phyloP scores from a whole-genome alignment of 2,329 filamentous ascomycete species.

The Colletotrichum sp. region DNA sequence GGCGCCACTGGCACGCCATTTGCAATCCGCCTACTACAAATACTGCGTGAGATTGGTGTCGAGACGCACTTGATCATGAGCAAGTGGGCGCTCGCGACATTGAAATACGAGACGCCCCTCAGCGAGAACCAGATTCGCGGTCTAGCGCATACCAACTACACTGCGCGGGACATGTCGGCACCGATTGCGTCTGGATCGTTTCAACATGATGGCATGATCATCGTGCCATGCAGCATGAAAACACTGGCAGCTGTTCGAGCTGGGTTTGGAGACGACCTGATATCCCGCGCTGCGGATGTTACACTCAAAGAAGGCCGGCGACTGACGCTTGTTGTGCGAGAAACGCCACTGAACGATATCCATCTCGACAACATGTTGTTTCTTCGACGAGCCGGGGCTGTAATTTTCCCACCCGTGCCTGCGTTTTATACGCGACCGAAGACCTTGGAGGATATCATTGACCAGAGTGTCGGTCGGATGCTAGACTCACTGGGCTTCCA shows the following conservation, averaged over 20 bases:
- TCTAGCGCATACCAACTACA: slow-evolving; percentile 19
- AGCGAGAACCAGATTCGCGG: neutral
- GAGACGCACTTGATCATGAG: slow-evolving; percentile 53
- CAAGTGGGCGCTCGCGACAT: slow-evolving; percentile 52
- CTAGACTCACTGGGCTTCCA: slow-evolving; percentile 49
- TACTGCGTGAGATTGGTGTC: slow-evolving; percentile 44
- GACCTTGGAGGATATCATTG: slow-evolving; percentile 43
- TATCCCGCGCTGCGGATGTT: slow-evolving; percentile 50
- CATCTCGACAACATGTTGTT: slow-evolving; percentile 51
- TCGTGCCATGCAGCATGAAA: slow-evolving; percentile 54
- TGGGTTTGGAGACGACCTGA: slow-evolving; percentile 49
- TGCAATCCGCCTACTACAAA: slow-evolving; percentile 44
- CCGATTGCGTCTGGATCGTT: slow-evolving; percentile 50
- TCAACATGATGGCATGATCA: slow-evolving; percentile 48
- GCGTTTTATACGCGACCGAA: slow-evolving; percentile 47
- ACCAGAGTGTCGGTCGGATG: slow-evolving; percentile 52
- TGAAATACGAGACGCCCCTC: slow-evolving; percentile 43
- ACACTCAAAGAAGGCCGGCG: slow-evolving; percentile 47
- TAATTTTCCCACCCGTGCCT: slow-evolving; percentile 49
- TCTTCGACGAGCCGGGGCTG: slow-evolving; percentile 38
- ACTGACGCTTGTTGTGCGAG: slow-evolving; percentile 44
- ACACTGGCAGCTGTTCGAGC: slow-evolving; percentile 46
- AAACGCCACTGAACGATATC: slow-evolving; percentile 52
- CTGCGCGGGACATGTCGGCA: slow-evolving; percentile 47
- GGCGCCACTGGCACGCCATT: slow-evolving; percentile 51